Evolutionary conservation across 2,329 filamentous ascomycete species (phyloP), one percentile per base, ranked within the genome.

Genomic region (Metarhizium guizhouense): DNA sequence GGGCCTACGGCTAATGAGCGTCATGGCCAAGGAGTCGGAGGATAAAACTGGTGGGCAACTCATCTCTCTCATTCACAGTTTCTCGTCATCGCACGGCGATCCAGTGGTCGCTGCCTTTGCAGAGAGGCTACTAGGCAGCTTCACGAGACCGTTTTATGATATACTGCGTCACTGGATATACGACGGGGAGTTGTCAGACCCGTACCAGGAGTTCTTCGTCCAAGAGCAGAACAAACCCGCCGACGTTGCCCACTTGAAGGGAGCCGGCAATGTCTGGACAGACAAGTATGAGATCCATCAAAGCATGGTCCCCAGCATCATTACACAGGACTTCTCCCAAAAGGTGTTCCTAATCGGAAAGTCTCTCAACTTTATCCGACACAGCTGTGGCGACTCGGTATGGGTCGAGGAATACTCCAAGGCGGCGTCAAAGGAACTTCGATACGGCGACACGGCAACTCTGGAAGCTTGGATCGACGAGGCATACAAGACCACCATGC

Each of bases 331-430:
- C 58, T 96, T 99, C 72, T 91, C 94, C 0, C 90, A 94, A 62
- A 96, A 96, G 67, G 90, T 99, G 6, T 97, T 97, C 64, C 75
- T 99, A 7, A 99, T 99, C 63, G 94, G 94, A 56, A 99, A 99
- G 70, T 96, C 92, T 4, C 80, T 99, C 54, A 99, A 99, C 71
- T 99, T 99, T 71, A 96, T 99, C 68, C 86, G 94, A 29, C 92
- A 96, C 70, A 93, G 91, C 62, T 99, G 94, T 68, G 87, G 87
- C 8, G 95, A 99, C 68, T 90, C 91, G 29, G 84, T 86, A 36
- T 99, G 94, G 94, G 94, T 99, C 2, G 92, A 96, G 66, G 86
- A 86, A 36, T 97, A 99, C 72, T 96, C 92, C 32, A 96, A 95
- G 67, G 87, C 86, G 52, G 88, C 92, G 1, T 96, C 92, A 10